A percentile compares a stretch with the other conserved stretches of the same genome.
Evolutionary conservation across 192 early-diverging fungal species (phyloP).

Genomic region (Coemansia umbellata): DNA sequence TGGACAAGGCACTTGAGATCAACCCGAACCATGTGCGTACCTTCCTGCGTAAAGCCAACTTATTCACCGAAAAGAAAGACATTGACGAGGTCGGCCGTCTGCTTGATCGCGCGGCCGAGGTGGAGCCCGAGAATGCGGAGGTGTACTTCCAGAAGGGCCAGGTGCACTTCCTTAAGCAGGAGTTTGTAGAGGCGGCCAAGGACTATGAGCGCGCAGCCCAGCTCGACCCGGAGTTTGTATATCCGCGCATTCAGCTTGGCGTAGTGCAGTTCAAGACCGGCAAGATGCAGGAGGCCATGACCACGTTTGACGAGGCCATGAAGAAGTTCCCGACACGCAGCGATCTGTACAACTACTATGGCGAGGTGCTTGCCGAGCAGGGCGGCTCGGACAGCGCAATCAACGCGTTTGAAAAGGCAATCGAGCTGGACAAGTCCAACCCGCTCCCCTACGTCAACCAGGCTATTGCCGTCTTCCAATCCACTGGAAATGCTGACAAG

Average conservation of each 20-base stretch:
- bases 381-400: conserved; percentile 77
- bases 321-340: conserved; percentile 72
- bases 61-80: conserved; percentile 82
- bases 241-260: conserved; percentile 90
- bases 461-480: conserved; percentile 77
- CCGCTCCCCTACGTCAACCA: conserved; percentile 99
- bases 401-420: conserved; percentile 84
- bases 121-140: conserved; percentile 73
- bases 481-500: conserved; percentile 63
- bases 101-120: conserved; percentile 50
- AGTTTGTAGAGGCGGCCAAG: conserved; percentile 72
- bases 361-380: conserved; percentile 89
- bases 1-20: conserved; percentile 76
- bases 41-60: conserved; percentile 84
- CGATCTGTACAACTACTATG: conserved; percentile 97
- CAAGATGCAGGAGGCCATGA: conserved; percentile 66
- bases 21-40: conserved; percentile 78
- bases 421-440: conserved; percentile 71
- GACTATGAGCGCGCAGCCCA: conserved; percentile 80
- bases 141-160: conserved; percentile 80
- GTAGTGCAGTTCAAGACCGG: conserved; percentile 91
- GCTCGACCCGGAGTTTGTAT: conserved; percentile 79
- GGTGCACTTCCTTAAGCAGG: conserved; percentile 71
- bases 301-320: conserved; percentile 76
- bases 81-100: conserved; percentile 33